phyloP scores from a whole-genome alignment of 768 basidiomycete genomes.

The Sarcodon sp. region DNA sequence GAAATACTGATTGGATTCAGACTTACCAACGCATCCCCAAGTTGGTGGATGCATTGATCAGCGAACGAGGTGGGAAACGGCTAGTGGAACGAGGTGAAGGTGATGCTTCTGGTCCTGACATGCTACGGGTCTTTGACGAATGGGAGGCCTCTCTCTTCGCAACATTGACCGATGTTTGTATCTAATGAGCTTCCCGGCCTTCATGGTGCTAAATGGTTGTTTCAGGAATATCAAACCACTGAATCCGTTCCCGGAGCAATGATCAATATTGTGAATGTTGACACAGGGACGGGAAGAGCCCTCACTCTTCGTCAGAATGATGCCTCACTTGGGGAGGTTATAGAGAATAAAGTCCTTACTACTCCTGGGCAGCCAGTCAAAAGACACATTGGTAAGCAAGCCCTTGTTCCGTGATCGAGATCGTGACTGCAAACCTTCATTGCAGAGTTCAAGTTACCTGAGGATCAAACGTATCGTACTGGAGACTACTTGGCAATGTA shows the following conservation, averaged over 20 bases:
- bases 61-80: conserved; percentile 20
- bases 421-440: background rate
- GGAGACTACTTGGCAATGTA: conserved; percentile 37
- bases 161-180: conserved; percentile 18
- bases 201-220: background rate
- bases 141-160: conserved; percentile 28
- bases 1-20: conserved; percentile 34
- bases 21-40: conserved; percentile 34
- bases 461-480: conserved; percentile 22
- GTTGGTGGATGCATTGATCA: conserved; percentile 22
- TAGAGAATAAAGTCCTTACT: conserved; percentile 26
- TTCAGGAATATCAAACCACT: conserved; percentile 19
- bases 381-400: conserved; percentile 25
- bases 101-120: conserved; percentile 26
- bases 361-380: conserved; percentile 24
- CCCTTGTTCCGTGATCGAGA: background rate
- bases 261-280: conserved; percentile 19
- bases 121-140: conserved; percentile 31
- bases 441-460: conserved; percentile 27
- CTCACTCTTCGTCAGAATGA: conserved; percentile 23
- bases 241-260: conserved; percentile 6
- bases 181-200: too few relatives aligned
- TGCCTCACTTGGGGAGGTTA: conserved; percentile 23
- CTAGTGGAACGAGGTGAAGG: conserved; percentile 25
- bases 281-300: conserved; percentile 20